Conservation (phyloP, 257 asterid genomes). For the Lycium barbarum region DNA sequence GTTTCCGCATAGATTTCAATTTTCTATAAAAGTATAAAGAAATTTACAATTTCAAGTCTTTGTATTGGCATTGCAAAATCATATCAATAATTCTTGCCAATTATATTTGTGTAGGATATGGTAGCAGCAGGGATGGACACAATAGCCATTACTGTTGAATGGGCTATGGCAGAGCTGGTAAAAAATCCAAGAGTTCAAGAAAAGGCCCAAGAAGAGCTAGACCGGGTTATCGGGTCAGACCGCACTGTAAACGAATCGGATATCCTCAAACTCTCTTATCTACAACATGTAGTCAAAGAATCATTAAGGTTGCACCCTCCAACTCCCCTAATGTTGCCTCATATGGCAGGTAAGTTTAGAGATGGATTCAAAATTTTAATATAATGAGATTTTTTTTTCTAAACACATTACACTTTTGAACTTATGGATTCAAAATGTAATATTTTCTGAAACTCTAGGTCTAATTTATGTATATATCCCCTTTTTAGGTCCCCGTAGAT, state of each 20-base stretch:
- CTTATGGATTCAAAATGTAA: no score
- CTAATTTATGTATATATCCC: no score
- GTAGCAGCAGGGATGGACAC: constrained; percentile 93
- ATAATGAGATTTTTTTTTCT: no score
- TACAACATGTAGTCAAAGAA: constrained; percentile 68
- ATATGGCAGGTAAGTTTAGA: constrained; percentile 34
- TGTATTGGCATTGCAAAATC: no score
- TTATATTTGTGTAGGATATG: constrained; percentile 64
- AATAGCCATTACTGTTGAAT: constrained; percentile 69
- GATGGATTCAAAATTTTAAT: no score
- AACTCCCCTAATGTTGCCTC: constrained; percentile 84
- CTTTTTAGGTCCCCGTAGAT: no score
- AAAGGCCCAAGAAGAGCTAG: constrained; percentile 76
- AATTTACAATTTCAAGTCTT: no score
- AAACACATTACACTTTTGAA: no score
- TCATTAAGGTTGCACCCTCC: constrained; percentile 80
- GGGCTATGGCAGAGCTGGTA: constrained; percentile 84
- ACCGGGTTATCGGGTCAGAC: constrained; percentile 61
- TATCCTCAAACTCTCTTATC: constrained; percentile 65
- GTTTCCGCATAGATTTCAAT: no score
- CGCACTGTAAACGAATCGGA: constrained; percentile 73
- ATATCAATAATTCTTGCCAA: neutral
- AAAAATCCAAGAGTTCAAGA: constrained; percentile 82
- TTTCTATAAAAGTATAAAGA: no score
- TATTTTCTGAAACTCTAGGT: no score